Percentiles rank a stretch among this genome's conserved stretches.
phyloP scores from a whole-genome alignment of 2,329 filamentous ascomycete species.

The Fusarium sp. region DNA sequence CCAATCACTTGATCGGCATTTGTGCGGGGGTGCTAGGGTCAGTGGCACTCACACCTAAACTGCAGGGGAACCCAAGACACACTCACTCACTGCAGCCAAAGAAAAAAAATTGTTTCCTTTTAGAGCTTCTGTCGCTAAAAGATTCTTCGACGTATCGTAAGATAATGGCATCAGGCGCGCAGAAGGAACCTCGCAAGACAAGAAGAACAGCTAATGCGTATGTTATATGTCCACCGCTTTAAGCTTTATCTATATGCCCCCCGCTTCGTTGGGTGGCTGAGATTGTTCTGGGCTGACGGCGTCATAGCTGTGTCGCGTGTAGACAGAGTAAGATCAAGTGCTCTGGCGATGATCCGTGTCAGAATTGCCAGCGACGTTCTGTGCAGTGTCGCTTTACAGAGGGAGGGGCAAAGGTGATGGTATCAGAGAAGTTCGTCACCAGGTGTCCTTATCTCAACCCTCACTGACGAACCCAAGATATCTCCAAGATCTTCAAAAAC shows the following conservation, averaged over 20 bases:
- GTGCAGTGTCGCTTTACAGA: conserved; percentile 48
- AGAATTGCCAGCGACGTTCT: conserved; percentile 46
- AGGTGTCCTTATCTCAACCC: background rate
- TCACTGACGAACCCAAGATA: conserved; percentile 33
- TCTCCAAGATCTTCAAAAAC: conserved; percentile 40
- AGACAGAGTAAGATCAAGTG: conserved; percentile 52
- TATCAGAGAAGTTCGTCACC: conserved; percentile 46
- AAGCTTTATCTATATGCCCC: background rate
- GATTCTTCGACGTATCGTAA: background rate
- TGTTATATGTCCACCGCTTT: background rate
- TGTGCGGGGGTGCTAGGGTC: conserved; percentile 5
- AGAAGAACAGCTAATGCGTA: conserved; percentile 46
- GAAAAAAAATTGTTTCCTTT: conserved; percentile 2
- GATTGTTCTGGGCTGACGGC: background rate
- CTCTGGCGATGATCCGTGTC: conserved; percentile 48
- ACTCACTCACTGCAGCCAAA: conserved; percentile 1
- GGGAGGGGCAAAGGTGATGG: conserved; percentile 43
- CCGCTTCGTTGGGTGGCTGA: background rate
- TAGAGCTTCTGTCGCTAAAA: background rate
- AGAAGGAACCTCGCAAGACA: conserved; percentile 29
- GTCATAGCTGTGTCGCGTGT: conserved; percentile 45
- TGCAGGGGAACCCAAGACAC: conserved; percentile 1
- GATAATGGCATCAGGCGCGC: conserved; percentile 25
- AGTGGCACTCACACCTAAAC: background rate
- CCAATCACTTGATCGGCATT: conserved; percentile 9